These are phyloP conservation scores for Blastobotrys malaysiensis DNA, from an alignment of 1,139 yeast genomes.

Conservation along the genomic window DNA sequence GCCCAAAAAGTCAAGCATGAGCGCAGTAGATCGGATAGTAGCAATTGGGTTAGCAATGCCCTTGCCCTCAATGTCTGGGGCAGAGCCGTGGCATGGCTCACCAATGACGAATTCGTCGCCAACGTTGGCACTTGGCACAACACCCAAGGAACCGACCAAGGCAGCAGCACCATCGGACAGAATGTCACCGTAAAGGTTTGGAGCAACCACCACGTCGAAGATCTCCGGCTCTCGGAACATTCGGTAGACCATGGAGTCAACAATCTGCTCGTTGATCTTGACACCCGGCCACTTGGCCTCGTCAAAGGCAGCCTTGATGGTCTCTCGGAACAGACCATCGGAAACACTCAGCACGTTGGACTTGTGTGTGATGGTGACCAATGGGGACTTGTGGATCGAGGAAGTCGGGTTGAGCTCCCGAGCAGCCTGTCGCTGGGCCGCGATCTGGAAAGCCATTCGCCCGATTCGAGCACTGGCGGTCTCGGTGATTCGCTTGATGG, in stretches of 20 bases:
- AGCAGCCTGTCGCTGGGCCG: conserved; percentile 79
- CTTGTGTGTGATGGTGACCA: conserved; percentile 92
- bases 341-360: conserved; percentile 89
- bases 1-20: conserved; percentile 97
- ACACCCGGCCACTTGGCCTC: conserved; percentile 42
- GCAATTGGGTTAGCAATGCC: conserved; percentile 97
- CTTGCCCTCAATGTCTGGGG: conserved; percentile 95
- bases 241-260: conserved; percentile 97
- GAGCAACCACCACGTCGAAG: conserved; percentile 97
- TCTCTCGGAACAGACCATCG: conserved; percentile 95
- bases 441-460: conserved; percentile 85
- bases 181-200: conserved; percentile 96
- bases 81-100: conserved; percentile 99
- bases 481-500: conserved; percentile 92
- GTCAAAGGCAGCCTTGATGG: conserved; percentile 72
- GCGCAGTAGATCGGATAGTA: conserved; percentile 93
- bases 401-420: conserved; percentile 58
- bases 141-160: conserved; percentile 94
- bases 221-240: conserved; percentile 97
- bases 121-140: conserved; percentile 96
- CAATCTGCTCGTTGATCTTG: conserved; percentile 84
- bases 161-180: conserved; percentile 99
- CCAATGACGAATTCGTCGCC: conserved; percentile 96
- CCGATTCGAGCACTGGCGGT: conserved; percentile 82
- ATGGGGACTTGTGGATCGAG: conserved; percentile 44